Percentiles rank a stretch among this genome's conserved stretches.
phyloP scores from a whole-genome alignment of 192 early-diverging fungal species.

The Podila epigama region DNA sequence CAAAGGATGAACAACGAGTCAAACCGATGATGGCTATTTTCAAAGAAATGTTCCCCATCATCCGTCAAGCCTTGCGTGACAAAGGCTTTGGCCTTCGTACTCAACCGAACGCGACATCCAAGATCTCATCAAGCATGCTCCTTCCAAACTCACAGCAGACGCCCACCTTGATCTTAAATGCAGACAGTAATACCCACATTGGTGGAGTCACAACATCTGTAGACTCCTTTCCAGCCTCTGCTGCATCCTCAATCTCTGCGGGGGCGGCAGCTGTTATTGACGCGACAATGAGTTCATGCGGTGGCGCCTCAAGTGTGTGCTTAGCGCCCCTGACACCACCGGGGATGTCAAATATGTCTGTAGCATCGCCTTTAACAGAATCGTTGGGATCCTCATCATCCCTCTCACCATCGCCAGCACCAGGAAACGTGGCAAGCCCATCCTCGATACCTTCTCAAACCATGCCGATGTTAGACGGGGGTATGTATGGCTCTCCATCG shows the following conservation, averaged over 20 bases:
- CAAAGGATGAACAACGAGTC: slow-evolving; percentile 30
- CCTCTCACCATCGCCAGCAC: slow-evolving; percentile 29
- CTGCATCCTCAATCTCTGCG: slow-evolving; percentile 15
- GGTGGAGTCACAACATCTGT: background rate
- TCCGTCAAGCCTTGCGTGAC: slow-evolving; percentile 37
- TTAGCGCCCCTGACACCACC: slow-evolving; percentile 43
- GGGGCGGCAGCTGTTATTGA: slow-evolving; percentile 20
- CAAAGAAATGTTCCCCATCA: slow-evolving; percentile 48
- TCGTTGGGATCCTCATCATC: slow-evolving; percentile 38
- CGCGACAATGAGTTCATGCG: background rate
- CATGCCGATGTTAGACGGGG: background rate
- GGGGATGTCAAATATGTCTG: slow-evolving; percentile 26
- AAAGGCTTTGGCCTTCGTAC: slow-evolving; percentile 46
- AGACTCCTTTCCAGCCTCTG: slow-evolving; percentile 13
- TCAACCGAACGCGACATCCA: slow-evolving; percentile 33
- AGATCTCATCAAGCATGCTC: slow-evolving; percentile 28
- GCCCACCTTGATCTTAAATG: slow-evolving; percentile 3
- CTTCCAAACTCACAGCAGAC: slow-evolving; percentile 11
- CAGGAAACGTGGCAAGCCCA: background rate
- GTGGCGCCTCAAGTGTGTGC: slow-evolving; percentile 26
- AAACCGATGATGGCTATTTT: slow-evolving; percentile 45
- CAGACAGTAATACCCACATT: slow-evolving; percentile 5
- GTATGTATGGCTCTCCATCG: background rate
- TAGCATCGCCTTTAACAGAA: slow-evolving; percentile 29
- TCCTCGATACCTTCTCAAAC: background rate